These are phyloP conservation scores for Neopestalotiopsis rosae DNA, from an alignment of 2,329 filamentous ascomycete species.

Conservation along the genomic window DNA sequence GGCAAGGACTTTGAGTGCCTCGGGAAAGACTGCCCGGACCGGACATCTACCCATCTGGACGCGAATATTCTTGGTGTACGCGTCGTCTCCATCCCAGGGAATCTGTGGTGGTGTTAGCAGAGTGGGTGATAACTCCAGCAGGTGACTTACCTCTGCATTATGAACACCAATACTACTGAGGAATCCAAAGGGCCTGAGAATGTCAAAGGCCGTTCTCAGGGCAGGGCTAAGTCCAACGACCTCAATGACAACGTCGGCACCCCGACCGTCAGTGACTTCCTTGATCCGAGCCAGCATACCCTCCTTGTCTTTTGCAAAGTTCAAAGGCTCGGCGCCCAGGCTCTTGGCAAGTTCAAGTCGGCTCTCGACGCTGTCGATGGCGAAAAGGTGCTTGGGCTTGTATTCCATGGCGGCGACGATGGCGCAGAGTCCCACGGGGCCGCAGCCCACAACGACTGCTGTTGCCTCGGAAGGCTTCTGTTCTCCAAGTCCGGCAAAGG, in stretches of 20 bases:
- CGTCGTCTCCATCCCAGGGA: constrained; percentile 39
- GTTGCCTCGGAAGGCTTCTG: constrained; percentile 69
- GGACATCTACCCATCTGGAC: constrained; percentile 80
- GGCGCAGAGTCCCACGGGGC: constrained; percentile 84
- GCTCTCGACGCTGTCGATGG: constrained; percentile 78
- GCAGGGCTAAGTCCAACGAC: constrained; percentile 75
- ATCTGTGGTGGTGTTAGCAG: constrained; percentile 48
- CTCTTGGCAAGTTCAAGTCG: constrained; percentile 74
- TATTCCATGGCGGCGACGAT: constrained; percentile 78
- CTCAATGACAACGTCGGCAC: constrained; percentile 85
- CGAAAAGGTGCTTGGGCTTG: constrained; percentile 76
- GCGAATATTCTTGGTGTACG: constrained; percentile 69
- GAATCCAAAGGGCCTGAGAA: constrained; percentile 73
- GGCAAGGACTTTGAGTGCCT: constrained; percentile 20
- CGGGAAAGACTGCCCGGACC: constrained; percentile 44
- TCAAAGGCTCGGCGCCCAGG: constrained; percentile 82
- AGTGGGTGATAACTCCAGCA: neutral
- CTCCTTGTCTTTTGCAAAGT: constrained; percentile 72
- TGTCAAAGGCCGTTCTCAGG: constrained; percentile 71
- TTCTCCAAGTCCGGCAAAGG: constrained; percentile 66
- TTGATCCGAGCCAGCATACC: constrained; percentile 72
- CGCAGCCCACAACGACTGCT: constrained; percentile 83
- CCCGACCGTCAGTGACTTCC: constrained; percentile 78
- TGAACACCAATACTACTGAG: constrained; percentile 81
- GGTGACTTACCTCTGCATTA: constrained; percentile 65